A percentile compares a stretch with the other conserved stretches of the same genome.
Conservation (phyloP, 2,329 filamentous ascomycete genomes). For the Huntiella omanensis region DNA sequence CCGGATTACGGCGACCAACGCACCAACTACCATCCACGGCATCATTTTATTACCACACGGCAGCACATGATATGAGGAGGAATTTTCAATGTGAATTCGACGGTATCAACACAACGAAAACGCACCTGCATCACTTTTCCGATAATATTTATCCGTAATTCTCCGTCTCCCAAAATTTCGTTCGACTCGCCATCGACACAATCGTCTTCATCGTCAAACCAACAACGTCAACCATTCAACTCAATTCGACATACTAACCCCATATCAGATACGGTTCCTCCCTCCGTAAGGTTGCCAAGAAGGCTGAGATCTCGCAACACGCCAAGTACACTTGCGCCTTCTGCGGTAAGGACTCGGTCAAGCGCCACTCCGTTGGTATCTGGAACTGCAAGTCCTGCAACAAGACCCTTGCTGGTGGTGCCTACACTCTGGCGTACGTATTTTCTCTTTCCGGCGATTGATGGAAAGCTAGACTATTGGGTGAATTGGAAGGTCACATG, state of each 20-base stretch:
- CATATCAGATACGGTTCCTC: conserved; percentile 83
- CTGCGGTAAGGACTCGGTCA: conserved; percentile 92
- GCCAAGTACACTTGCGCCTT: conserved; percentile 95
- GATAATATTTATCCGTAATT: not conserved
- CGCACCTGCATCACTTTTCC: not conserved
- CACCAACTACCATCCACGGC: no score
- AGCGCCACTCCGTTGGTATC: conserved; percentile 81
- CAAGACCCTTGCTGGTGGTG: conserved; percentile 66
- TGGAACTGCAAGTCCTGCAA: conserved; percentile 94
- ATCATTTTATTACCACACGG: no score
- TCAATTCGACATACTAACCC: conserved; percentile 12
- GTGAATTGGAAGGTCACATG: no score
- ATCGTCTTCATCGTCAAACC: not conserved
- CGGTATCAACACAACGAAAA: not conserved
- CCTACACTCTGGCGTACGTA: conserved; percentile 92
- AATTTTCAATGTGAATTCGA: no score
- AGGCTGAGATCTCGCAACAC: conserved; percentile 99
- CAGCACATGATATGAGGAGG: no score
- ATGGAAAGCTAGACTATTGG: not conserved
- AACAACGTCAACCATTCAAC: not conserved
- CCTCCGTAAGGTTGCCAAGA: conserved; percentile 90
- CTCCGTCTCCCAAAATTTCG: not conserved
- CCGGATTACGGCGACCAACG: not conserved
- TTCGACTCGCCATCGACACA: not conserved
- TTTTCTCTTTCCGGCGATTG: conserved; percentile 1